phyloP scores from a whole-genome alignment of 495 filamentous ascomycete species.

The Xylona heveae region DNA sequence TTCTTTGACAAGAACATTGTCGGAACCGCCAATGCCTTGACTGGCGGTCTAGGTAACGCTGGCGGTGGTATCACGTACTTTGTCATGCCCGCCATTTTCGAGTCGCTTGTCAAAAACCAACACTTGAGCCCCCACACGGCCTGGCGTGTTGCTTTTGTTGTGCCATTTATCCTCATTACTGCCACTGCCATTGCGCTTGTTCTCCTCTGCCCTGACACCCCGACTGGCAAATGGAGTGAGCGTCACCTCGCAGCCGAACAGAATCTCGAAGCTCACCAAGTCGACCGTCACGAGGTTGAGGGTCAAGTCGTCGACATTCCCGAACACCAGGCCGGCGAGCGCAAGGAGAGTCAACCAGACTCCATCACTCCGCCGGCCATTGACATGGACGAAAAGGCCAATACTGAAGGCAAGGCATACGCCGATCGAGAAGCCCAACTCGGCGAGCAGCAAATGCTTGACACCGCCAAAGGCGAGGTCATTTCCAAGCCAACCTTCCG shows the following conservation, averaged over 20 bases:
- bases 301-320: constrained; percentile 26
- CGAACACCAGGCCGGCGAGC: no score
- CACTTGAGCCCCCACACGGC: constrained; percentile 42
- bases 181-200: constrained; percentile 45
- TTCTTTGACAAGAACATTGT: constrained; percentile 95
- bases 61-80: constrained; percentile 81
- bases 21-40: constrained; percentile 72
- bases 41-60: constrained; percentile 73
- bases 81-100: constrained; percentile 82
- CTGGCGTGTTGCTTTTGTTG: constrained; percentile 70
- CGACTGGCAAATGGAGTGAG: constrained; percentile 65
- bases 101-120: constrained; percentile 42
- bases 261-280: constrained; percentile 20
- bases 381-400: constrained; percentile 7
- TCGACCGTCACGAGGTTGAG: constrained; percentile 5
- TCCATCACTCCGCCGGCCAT: constrained; percentile 21
- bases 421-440: constrained; percentile 28
- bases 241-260: constrained; percentile 30
- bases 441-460: constrained; percentile 32
- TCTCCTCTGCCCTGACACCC: constrained; percentile 62
- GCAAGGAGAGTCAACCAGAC: constrained; percentile 31
- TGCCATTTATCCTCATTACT: constrained; percentile 61
- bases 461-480: constrained; percentile 36
- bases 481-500: constrained; percentile 42
- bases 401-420: constrained; percentile 11